phyloP scores from a whole-genome alignment of 495 filamentous ascomycete species.

The Xanthoparmelia taractica region DNA sequence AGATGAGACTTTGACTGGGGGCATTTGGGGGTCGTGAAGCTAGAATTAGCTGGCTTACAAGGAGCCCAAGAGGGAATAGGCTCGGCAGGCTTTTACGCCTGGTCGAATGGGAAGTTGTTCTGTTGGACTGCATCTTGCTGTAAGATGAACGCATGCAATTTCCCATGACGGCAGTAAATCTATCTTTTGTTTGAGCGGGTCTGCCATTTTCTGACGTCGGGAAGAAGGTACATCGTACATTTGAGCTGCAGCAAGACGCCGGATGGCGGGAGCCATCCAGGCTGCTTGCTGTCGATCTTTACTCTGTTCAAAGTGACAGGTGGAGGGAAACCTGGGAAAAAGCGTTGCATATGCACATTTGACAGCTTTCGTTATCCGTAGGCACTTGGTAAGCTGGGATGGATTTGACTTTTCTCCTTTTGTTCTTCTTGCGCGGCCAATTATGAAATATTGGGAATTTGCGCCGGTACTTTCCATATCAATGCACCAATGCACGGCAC shows the following conservation, averaged over 20 bases:
- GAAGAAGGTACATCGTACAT: background rate
- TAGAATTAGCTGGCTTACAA: background rate
- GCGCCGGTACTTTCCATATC: background rate
- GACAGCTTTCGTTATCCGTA: constrained; percentile 10
- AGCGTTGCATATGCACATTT: constrained; percentile 12
- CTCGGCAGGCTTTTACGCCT: background rate
- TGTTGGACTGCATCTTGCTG: background rate
- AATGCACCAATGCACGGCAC: constrained; percentile 4
- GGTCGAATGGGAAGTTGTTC: background rate
- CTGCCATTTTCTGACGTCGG: background rate
- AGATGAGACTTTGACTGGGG: too few relatives aligned
- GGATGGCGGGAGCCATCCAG: background rate
- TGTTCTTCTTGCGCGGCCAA: background rate
- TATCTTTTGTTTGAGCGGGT: background rate
- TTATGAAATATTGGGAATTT: background rate
- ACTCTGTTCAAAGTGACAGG: constrained; percentile 7
- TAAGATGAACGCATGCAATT: background rate
- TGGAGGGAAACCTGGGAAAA: background rate
- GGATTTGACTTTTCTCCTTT: constrained; percentile 6
- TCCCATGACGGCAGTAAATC: background rate
- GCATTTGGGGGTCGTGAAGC: background rate
- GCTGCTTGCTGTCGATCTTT: constrained; percentile 10
- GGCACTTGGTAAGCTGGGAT: background rate
- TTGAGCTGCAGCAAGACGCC: constrained; percentile 7
- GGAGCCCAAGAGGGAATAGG: background rate